Percentiles rank a stretch among this genome's conserved stretches.
phyloP scores from a whole-genome alignment of 495 filamentous ascomycete species.

The Hypomontagnella monticulosa region DNA sequence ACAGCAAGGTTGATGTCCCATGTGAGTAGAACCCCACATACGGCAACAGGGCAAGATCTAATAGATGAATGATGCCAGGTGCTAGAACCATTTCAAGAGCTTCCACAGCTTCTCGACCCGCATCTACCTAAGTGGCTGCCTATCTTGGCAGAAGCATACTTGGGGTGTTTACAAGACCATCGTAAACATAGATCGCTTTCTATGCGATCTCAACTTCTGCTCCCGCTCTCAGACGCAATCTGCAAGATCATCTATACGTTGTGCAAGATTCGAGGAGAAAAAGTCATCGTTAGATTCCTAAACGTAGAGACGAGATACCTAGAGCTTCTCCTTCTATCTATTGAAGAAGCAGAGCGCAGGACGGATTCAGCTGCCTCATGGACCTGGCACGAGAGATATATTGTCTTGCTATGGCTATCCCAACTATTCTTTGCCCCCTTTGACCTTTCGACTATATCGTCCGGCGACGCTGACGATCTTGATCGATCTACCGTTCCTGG shows the following conservation, averaged over 20 bases:
- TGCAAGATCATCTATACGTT: constrained; percentile 85
- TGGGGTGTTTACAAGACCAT: constrained; percentile 69
- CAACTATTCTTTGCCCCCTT: constrained; percentile 94
- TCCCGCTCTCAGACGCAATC: constrained; percentile 73
- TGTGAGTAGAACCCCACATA: constrained; percentile 44
- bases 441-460: constrained; percentile 86
- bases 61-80: constrained; percentile 49
- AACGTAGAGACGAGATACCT: constrained; percentile 87
- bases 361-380: constrained; percentile 48
- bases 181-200: constrained; percentile 43
- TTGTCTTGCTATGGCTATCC: constrained; percentile 90
- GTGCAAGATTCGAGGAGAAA: constrained; percentile 93
- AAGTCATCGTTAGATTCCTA: constrained; percentile 88
- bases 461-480: constrained; percentile 55
- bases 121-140: constrained; percentile 79
- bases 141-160: constrained; percentile 74
- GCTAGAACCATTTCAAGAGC: constrained; percentile 94
- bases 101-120: constrained; percentile 94
- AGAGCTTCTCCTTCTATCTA: constrained; percentile 77
- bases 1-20: constrained; percentile 54
- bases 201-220: constrained; percentile 54
- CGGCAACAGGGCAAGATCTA: constrained; percentile 11
- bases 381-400: constrained; percentile 88
- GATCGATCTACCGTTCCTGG: constrained; percentile 45
- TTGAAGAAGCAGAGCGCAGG: constrained; percentile 58